Percentiles rank a stretch among this genome's conserved stretches.
Conservation (phyloP, 441 rosid species). For the Syzygium syzygioides region DNA sequence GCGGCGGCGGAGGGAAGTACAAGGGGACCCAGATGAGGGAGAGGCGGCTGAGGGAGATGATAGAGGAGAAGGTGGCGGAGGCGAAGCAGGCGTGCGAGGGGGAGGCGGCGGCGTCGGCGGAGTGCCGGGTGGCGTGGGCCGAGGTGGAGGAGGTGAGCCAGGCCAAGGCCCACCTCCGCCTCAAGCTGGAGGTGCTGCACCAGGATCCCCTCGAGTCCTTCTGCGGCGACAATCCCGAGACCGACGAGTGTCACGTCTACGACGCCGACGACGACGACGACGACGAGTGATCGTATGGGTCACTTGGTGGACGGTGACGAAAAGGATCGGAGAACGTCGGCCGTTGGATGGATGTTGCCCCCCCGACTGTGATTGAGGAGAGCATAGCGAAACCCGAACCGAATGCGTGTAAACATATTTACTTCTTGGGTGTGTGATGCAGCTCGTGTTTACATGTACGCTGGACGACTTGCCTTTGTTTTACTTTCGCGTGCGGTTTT, state of each 20-base stretch:
- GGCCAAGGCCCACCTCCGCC: conserved; percentile 69
- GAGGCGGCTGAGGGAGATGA: conserved; percentile 59
- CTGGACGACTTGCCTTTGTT: background rate
- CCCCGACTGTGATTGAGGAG: background rate
- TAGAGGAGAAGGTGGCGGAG: conserved; percentile 53
- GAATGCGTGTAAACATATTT: background rate
- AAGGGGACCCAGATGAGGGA: conserved; percentile 68
- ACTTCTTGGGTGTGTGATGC: background rate
- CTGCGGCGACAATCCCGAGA: conserved; percentile 69
- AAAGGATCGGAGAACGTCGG: background rate
- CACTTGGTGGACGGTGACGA: background rate
- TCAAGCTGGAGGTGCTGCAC: conserved; percentile 22
- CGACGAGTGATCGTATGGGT: background rate
- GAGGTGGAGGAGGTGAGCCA: conserved; percentile 91
- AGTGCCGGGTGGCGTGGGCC: conserved; percentile 87
- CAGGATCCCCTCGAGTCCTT: conserved; percentile 67
- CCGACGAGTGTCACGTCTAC: conserved; percentile 65
- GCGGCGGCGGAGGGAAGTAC: conserved; percentile 34
- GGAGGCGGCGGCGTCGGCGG: conserved; percentile 38
- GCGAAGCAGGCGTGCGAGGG: conserved; percentile 62
- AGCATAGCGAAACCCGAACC: background rate
- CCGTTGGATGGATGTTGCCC: background rate
- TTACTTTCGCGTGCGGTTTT: background rate
- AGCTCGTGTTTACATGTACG: background rate
- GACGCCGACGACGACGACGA: conserved; percentile 4